Conservation (phyloP, 345 rosid species). For the Cardamine resedifolia region DNA sequence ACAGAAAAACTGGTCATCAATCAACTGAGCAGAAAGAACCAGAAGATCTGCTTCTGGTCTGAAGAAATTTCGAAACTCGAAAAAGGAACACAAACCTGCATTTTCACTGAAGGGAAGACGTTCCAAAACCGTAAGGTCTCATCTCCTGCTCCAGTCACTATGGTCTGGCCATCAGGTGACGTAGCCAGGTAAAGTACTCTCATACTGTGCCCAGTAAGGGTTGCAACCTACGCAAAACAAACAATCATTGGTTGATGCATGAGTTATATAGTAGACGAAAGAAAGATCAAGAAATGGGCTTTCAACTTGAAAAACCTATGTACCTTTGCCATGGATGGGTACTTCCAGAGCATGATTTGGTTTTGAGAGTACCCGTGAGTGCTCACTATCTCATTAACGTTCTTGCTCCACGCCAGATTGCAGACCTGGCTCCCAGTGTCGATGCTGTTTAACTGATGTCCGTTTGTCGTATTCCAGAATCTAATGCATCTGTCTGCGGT, state of each 20-base stretch:
- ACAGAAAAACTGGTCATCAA: background rate
- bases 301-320: background rate
- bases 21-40: background rate
- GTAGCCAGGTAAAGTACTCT: constrained; percentile 92
- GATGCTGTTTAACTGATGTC: constrained; percentile 76
- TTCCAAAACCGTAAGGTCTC: constrained; percentile 96
- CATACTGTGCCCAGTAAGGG: constrained; percentile 86
- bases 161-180: constrained; percentile 97
- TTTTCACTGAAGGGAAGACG: constrained; percentile 78
- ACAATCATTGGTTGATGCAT: background rate
- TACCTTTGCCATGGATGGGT: constrained; percentile 93
- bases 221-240: constrained; percentile 56
- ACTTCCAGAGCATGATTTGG: constrained; percentile 98
- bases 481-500: constrained; percentile 96
- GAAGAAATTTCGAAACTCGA: background rate
- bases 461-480: constrained; percentile 91
- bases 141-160: constrained; percentile 98
- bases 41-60: background rate
- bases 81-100: constrained; percentile 51
- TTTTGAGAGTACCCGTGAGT: constrained; percentile 98
- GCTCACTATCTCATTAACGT: constrained; percentile 93
- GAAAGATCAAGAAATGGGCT: background rate
- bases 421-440: constrained; percentile 99
- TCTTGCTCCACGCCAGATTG: constrained; percentile 97
- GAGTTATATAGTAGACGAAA: background rate